Evolutionary conservation across 805 yeast genomes (phyloP).

Genomic region (Maudiozyma serrabonitensis): DNA sequence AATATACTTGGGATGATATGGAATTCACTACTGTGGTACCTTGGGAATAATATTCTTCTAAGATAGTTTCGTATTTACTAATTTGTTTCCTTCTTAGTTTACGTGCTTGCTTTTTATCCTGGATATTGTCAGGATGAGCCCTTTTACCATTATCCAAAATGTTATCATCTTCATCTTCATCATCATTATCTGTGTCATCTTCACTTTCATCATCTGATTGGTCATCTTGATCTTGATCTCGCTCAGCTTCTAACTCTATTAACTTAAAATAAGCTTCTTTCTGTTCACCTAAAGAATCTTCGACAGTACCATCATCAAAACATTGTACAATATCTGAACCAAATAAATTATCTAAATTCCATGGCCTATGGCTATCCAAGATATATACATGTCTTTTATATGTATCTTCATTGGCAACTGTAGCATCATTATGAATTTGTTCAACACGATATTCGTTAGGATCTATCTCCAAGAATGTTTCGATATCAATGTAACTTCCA

Average conservation of each 20-base stretch:
- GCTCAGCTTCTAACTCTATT: slow-evolving; percentile 34
- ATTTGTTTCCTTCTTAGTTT: slow-evolving; percentile 36
- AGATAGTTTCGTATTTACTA: slow-evolving; percentile 39
- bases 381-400: slow-evolving; percentile 60
- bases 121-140: slow-evolving; percentile 11
- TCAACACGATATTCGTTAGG: slow-evolving; percentile 40
- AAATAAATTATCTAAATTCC: slow-evolving; percentile 89
- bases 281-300: slow-evolving; percentile 46
- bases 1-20: slow-evolving; percentile 67
- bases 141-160: slow-evolving; percentile 18
- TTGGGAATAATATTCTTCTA: slow-evolving; percentile 72
- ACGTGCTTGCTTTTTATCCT: slow-evolving; percentile 18
- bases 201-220: slow-evolving; percentile 29
- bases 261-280: slow-evolving; percentile 52
- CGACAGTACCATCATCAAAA: slow-evolving; percentile 77
- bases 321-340: slow-evolving; percentile 72
- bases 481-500: slow-evolving; percentile 86
- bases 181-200: slow-evolving; percentile 24
- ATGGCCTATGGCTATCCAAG: slow-evolving; percentile 89
- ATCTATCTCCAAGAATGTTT: slow-evolving; percentile 57
- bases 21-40: slow-evolving; percentile 76
- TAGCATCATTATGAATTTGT: slow-evolving; percentile 17
- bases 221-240: slow-evolving; percentile 30
- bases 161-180: slow-evolving; percentile 17
- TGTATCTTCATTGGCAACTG: slow-evolving; percentile 19